Evolutionary conservation across 116 monocot genomes (phyloP).

Genomic region (Trichopus zeylanicus): DNA sequence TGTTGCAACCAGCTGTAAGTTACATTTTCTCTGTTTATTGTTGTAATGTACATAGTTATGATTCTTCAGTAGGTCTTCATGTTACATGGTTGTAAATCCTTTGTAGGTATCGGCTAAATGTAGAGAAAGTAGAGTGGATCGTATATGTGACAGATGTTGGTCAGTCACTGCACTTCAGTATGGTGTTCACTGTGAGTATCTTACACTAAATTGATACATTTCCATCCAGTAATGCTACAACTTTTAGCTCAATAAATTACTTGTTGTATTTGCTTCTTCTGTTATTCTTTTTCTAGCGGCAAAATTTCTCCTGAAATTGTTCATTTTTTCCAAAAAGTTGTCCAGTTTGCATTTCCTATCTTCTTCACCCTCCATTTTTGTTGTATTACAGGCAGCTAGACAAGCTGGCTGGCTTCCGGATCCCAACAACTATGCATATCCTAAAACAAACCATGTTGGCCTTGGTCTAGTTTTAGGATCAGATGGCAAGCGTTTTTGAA

Average conservation of each 20-base stretch:
- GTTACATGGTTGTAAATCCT: slow-evolving; percentile 1
- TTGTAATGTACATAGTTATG: no score
- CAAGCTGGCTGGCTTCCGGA: slow-evolving; percentile 69
- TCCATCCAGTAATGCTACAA: no score
- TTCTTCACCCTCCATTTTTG: not conserved
- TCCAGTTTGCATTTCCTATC: no score
- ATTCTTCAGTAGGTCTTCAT: no score
- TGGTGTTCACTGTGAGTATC: slow-evolving; percentile 84
- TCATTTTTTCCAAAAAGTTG: no score
- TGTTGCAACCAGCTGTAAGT: no score
- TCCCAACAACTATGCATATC: slow-evolving; percentile 21
- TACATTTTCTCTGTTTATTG: no score
- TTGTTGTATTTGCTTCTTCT: no score
- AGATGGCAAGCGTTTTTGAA: slow-evolving; percentile 95
- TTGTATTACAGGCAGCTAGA: slow-evolving; percentile 46
- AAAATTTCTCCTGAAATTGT: no score
- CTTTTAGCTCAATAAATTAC: no score
- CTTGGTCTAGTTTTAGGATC: slow-evolving; percentile 95
- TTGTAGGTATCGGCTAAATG: slow-evolving; percentile 76
- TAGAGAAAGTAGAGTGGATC: slow-evolving; percentile 89
- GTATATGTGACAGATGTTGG: slow-evolving; percentile 97
- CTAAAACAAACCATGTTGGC: slow-evolving; percentile 74
- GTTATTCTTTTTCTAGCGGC: not conserved
- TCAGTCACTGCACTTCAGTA: slow-evolving; percentile 74
- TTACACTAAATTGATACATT: not conserved